Evolutionary conservation across 1,139 yeast species (phyloP), one percentile per base, ranked within the genome.

Genomic region (Saccharomyces hybrid): DNA sequence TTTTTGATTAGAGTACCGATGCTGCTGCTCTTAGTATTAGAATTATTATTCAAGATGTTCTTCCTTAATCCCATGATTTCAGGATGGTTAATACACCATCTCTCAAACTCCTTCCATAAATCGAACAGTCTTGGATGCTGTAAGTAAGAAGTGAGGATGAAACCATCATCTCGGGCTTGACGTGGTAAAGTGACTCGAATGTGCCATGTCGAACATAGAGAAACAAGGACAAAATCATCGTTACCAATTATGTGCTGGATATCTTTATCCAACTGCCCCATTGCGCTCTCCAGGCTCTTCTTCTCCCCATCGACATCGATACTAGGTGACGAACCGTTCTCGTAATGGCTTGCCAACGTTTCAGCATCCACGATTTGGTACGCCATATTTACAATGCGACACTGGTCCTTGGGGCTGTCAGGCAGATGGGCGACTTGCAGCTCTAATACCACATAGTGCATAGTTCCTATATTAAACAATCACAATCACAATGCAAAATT

Each of bases 111-210:
- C 56, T 78, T 80, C 63, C 81, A 79, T 57, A 91, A 73, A 69
- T 89, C 97, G 71, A 88, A 89, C 28, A 86, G 78, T 49, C 83
- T 76, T 1, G 97, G 89, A 61, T 84, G 84, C 66, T 84, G 88
- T 58, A 91, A 73, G 65, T 85, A 88, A 2, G 80, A 75, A 0
- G 97, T 97, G 57, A 91, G 75, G 2, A 75, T 79, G 54, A 87
- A 82, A 13, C 81, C 78, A 67, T 86, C 83, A 67, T 88, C 96
- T 47, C 88, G 76, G 7, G 96, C 89, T 67, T 88, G 96, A 51
- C 95, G 77, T 5, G 88, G 84, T 28, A 91, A 70, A 63, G 86
- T 88, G 34, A 89, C 91, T 58, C 91, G 77, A 50, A 91, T 72
- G 61, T 84, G 85, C 81, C 85, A 80, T 8, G 84, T 76, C 11